phyloP scores from a whole-genome alignment of 148 eudicot genomes.

The Rhododendron vialii region DNA sequence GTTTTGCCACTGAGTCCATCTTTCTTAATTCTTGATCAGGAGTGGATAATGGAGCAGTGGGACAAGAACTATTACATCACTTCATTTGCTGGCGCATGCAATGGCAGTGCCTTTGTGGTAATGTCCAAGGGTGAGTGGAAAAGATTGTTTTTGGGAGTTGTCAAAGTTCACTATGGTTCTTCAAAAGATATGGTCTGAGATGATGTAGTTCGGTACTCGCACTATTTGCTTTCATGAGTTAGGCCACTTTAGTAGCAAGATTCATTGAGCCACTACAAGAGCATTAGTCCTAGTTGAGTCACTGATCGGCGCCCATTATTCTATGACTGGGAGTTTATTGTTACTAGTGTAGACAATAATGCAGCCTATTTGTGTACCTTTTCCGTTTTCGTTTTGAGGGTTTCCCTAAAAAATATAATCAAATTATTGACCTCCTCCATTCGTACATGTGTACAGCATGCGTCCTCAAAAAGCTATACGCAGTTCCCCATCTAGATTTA shows the following conservation, averaged over 20 bases:
- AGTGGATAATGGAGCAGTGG: constrained; percentile 47
- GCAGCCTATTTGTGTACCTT: not conserved
- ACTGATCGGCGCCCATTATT: not conserved
- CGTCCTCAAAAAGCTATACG: not conserved
- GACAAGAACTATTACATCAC: constrained; percentile 40
- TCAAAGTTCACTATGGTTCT: not conserved
- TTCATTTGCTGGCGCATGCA: constrained; percentile 35
- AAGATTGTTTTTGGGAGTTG: too few species aligned
- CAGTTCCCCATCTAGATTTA: not conserved
- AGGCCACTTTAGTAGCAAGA: not conserved
- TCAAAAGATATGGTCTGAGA: not conserved
- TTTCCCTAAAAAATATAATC: not conserved
- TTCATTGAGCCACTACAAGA: not conserved
- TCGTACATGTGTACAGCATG: not conserved
- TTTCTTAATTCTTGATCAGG: constrained; percentile 13
- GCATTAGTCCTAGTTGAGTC: not conserved
- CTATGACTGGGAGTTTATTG: not conserved
- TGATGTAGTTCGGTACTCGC: not conserved
- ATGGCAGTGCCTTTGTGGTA: constrained; percentile 37
- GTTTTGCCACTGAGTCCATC: not conserved
- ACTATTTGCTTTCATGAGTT: not conserved
- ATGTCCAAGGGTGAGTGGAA: constrained; percentile 39
- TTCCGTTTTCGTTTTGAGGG: not conserved
- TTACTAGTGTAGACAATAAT: not conserved
- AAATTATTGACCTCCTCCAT: not conserved